Conservation (phyloP, 1,284 basidiomycete species). For the Caloboletus firmus region DNA sequence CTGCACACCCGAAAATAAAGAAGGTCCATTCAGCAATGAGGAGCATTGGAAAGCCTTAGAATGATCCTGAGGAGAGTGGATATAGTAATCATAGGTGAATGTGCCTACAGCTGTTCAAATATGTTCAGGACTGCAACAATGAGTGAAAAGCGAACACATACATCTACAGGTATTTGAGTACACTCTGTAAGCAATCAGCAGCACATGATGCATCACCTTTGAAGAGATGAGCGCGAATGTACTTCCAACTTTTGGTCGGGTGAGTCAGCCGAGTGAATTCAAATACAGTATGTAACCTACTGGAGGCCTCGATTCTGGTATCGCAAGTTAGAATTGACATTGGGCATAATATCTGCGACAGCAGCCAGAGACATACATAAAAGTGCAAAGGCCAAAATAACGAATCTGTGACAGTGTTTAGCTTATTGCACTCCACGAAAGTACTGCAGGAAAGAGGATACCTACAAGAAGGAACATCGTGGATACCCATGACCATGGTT, state of each 20-base stretch:
- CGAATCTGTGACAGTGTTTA: not conserved
- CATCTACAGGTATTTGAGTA: not conserved
- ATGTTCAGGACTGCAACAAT: not conserved
- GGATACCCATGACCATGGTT: not conserved
- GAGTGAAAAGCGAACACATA: not conserved
- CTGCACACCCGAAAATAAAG: not conserved
- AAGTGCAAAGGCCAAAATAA: not conserved
- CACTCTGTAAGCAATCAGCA: not conserved
- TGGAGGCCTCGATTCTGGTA: not conserved
- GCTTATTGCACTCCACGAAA: not conserved
- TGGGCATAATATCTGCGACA: not conserved
- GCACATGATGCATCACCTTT: not conserved
- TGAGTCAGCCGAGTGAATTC: not conserved
- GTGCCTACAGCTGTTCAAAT: not conserved
- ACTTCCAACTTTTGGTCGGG: not conserved
- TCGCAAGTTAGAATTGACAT: not conserved
- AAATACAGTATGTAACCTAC: not conserved
- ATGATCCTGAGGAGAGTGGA: not conserved
- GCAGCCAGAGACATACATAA: not conserved
- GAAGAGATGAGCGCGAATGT: not conserved
- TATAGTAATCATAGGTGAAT: no score
- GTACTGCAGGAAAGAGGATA: not conserved
- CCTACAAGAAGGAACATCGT: not conserved
- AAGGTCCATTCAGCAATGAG: not conserved
- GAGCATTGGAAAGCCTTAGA: not conserved